Base-by-base conservation (phyloP, 257 asterid genomes). In the Cruciata laevipes region DNA sequence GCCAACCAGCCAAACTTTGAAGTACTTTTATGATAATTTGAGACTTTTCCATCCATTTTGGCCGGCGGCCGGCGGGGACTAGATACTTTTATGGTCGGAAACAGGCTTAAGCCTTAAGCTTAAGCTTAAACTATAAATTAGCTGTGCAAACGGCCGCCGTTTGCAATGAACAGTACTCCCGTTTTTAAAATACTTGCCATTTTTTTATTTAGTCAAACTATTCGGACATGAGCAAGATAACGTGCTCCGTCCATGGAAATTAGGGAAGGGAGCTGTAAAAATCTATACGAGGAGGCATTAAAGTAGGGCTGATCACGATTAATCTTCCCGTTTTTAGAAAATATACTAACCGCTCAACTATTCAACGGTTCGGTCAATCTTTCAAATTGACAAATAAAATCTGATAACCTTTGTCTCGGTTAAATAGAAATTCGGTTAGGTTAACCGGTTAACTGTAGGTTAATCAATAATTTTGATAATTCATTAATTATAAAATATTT, bases 91-190 rank as follows among this genome's bases (percentile, higher is more conserved):
- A 7, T 13, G 16, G 20, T 47, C 8, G 2, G 51, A 42, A 3
- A 18, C 51, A 42, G 14, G 51, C 55, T 42, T 42, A 27, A 4
- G 38, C 4, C n/a, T n/a, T n/a, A n/a, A n/a, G 51, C 55, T 42
- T 42, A 27, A 4, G 38, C 4, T 33, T 4, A 16, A 47, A 14
- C 20, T 14, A 5, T 5, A 47, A 42, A 16, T 47, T 47, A 47
- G 21, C 55, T 1, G 23, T 53, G 23, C 60, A 53, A 53, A 53
- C 60, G 60, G 60, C 60, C 60, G 30, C 60, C 60, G 60, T 53
- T 53, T 20, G 60, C 27, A 7, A 9, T 53, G 11, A 53, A 7
- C 9, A 51, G 2, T 18, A 3, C 11, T n/a, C 20, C 21, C 11
- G 1, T 51, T 27, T 27, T 27, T 27, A 27, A 27, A 37, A 37